Percentiles rank a stretch among this genome's conserved stretches.
phyloP scores from a whole-genome alignment of 2,329 filamentous ascomycete genomes.

The Zymoseptoria pseudotritici region DNA sequence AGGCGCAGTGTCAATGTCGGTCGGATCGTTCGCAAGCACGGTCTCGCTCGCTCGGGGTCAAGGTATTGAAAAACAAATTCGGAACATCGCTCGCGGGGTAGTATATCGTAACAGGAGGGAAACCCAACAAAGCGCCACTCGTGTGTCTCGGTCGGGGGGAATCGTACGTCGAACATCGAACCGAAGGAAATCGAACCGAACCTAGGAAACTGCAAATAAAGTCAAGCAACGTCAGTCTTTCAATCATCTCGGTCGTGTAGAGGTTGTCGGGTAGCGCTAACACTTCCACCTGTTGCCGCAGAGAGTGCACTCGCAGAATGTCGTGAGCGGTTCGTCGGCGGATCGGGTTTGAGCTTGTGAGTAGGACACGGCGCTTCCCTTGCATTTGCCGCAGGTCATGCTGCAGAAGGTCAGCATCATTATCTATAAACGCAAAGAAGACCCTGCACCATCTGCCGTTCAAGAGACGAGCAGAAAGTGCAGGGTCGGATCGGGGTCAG shows the following conservation, averaged over 20 bases:
- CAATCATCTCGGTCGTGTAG: background rate
- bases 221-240: too few species aligned
- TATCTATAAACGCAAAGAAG: constrained; percentile 24
- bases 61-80: background rate
- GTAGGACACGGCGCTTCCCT: constrained; percentile 90
- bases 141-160: background rate
- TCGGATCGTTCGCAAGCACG: background rate
- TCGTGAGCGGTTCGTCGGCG: constrained; percentile 79
- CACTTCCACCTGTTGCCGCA: constrained; percentile 47
- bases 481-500: constrained; percentile 6
- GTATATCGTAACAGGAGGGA: background rate
- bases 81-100: background rate
- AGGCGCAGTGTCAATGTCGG: background rate
- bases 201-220: background rate
- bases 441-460: constrained; percentile 20
- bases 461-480: constrained; percentile 6
- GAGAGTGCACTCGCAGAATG: constrained; percentile 48
- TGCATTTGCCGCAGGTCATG: constrained; percentile 85
- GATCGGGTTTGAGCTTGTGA: constrained; percentile 90
- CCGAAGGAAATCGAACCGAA: background rate
- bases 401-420: constrained; percentile 41
- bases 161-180: background rate
- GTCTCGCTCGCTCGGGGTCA: background rate
- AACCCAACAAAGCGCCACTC: background rate
- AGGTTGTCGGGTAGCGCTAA: constrained; percentile 5